Percentiles rank a stretch among this genome's conserved stretches.
phyloP scores from a whole-genome alignment of 306 rosid genomes.

The Vigna unguiculata region DNA sequence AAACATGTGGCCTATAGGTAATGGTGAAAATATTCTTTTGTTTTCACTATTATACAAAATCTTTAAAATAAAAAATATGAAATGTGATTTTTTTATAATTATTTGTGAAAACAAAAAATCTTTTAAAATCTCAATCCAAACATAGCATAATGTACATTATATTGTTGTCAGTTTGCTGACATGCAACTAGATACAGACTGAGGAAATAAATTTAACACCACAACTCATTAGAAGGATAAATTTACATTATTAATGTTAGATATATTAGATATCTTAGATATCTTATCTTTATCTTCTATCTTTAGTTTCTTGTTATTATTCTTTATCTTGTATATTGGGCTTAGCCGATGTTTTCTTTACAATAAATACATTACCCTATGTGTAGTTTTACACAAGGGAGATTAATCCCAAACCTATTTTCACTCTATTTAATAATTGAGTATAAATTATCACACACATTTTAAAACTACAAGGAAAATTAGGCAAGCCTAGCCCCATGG shows the following conservation, averaged over 20 bases:
- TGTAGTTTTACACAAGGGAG: too few species aligned
- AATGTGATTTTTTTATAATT: not conserved
- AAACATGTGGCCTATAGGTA: not conserved
- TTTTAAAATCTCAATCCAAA: not conserved
- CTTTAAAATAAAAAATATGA: not conserved
- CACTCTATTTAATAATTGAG: too few species aligned
- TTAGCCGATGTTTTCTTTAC: too few species aligned
- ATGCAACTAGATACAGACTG: not conserved
- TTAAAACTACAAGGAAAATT: not conserved
- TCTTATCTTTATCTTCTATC: too few species aligned
- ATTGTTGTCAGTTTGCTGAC: not conserved
- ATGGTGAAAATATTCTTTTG: not conserved
- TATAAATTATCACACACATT: conserved; percentile 4
- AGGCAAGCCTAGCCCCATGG: not conserved
- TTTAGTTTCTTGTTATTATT: too few species aligned
- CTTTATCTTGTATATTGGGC: too few species aligned
- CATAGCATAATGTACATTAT: not conserved
- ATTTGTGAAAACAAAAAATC: not conserved
- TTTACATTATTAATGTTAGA: too few species aligned
- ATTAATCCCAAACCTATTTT: too few species aligned
- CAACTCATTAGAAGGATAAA: not conserved
- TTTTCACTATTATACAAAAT: not conserved
- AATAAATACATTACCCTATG: too few species aligned
- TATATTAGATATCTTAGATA: too few species aligned
- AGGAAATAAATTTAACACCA: not conserved